Evolutionary conservation across 805 yeast species (phyloP).

Genomic region (Ogataea siamensis): DNA sequence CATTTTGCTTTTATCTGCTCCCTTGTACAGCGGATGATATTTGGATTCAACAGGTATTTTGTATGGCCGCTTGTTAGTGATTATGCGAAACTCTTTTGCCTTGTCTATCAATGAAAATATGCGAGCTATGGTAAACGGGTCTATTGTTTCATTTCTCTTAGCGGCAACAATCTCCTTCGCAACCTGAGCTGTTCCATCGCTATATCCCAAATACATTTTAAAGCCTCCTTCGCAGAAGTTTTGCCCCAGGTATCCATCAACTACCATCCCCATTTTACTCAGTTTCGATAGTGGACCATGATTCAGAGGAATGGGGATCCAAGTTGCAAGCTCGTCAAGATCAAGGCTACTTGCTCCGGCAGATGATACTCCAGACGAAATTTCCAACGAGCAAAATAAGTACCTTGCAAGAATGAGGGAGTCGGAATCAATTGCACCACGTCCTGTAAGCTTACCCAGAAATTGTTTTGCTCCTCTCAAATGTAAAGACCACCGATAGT

Average conservation of each 20-base stretch:
- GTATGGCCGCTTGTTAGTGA: constrained; percentile 26
- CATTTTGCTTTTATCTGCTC: constrained; percentile 24
- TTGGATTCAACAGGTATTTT: constrained; percentile 23
- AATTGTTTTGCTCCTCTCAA: constrained; percentile 63
- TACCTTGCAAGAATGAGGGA: constrained; percentile 26
- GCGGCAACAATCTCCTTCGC: constrained; percentile 25
- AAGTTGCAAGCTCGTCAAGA: constrained; percentile 39
- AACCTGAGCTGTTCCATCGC: constrained; percentile 27
- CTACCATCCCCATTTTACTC: constrained; percentile 25
- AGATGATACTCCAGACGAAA: constrained; percentile 53
- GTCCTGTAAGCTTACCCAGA: constrained; percentile 41
- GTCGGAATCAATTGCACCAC: constrained; percentile 12
- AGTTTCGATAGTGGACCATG: constrained; percentile 26
- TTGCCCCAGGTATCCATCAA: constrained; percentile 23
- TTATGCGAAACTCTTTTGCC: constrained; percentile 24
- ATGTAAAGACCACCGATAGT: constrained; percentile 61
- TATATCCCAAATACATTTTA: constrained; percentile 30
- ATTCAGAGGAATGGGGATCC: constrained; percentile 29
- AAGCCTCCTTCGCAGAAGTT: constrained; percentile 21
- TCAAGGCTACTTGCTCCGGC: constrained; percentile 51
- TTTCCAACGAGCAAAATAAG: constrained; percentile 48
- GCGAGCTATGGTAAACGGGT: constrained; percentile 18
- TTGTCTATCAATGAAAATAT: constrained; percentile 24
- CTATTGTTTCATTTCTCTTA: constrained; percentile 10
- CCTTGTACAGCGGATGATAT: constrained; percentile 31